phyloP scores from a whole-genome alignment of 169 alveolate species.

The Amoebophrya sp. region DNA sequence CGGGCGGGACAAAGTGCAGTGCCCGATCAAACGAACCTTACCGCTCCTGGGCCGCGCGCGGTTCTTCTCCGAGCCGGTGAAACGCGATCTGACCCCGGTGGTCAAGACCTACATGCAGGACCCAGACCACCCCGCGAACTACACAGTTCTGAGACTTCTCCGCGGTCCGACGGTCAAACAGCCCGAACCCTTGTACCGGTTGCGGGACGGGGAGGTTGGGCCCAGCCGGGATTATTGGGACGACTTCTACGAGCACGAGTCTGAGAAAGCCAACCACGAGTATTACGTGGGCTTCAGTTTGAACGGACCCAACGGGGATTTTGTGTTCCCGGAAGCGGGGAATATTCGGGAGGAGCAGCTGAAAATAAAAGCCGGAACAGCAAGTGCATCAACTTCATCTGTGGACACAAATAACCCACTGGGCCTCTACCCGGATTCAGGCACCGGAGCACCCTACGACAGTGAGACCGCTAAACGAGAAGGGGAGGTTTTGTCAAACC shows the following conservation, averaged over 20 bases:
- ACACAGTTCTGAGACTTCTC: not conserved
- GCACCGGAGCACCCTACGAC: not conserved
- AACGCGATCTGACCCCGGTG: not conserved
- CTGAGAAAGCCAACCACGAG: constrained; percentile 1
- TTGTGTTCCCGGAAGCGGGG: constrained; percentile 7
- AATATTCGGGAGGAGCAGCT: not conserved
- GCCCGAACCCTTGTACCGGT: not conserved
- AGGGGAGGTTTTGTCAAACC: not conserved
- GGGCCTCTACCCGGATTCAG: not conserved
- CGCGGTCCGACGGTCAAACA: not conserved
- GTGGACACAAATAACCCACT: not conserved
- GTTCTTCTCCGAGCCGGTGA: not conserved
- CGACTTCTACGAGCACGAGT: not conserved
- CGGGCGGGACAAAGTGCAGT: not conserved
- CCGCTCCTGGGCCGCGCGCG: constrained; percentile 15
- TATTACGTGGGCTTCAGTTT: not conserved
- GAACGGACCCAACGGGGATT: not conserved
- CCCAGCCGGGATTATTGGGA: not conserved
- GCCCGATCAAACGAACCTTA: not conserved
- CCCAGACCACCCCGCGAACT: constrained; percentile 6
- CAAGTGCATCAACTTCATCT: no score
- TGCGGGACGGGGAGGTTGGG: not conserved
- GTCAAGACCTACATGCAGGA: constrained; percentile 19
- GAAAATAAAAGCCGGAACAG: no score
- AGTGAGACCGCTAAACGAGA: no score